Conservation (phyloP, 192 early-diverging fungal genomes). For the Dimargaris cristalligena region DNA sequence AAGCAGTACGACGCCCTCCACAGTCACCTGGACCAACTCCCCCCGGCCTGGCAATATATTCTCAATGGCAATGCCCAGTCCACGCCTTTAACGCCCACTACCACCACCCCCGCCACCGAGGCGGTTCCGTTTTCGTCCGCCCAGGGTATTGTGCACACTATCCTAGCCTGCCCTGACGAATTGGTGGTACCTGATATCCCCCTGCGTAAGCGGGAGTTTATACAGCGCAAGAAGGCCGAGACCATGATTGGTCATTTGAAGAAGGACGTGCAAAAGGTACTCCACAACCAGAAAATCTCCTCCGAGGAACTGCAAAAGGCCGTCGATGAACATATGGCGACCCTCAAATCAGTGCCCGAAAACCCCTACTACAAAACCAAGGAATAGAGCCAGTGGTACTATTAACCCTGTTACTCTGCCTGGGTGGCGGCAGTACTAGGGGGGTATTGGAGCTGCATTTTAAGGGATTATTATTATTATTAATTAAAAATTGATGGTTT, state of each 20-base stretch:
- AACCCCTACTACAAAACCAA: not conserved
- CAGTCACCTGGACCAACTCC: too few species aligned
- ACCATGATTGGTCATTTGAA: not conserved
- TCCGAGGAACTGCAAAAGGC: slow-evolving; percentile 1
- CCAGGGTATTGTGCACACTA: not conserved
- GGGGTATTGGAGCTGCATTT: too few species aligned
- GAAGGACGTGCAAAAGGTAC: not conserved
- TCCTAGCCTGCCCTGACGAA: slow-evolving; percentile 6
- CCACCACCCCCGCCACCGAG: not conserved
- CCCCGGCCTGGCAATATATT: not conserved
- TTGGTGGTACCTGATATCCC: not conserved
- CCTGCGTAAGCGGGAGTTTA: slow-evolving; percentile 5
- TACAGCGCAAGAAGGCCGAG: not conserved
- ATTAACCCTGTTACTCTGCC: too few species aligned
- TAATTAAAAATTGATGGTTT: too few species aligned
- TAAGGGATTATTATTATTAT: too few species aligned
- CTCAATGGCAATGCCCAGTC: not conserved
- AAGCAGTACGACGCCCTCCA: not conserved
- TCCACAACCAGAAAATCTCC: slow-evolving; percentile 7
- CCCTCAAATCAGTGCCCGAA: not conserved
- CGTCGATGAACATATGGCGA: not conserved
- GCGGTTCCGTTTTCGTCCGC: not conserved
- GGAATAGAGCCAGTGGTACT: too few species aligned
- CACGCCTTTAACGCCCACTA: not conserved
- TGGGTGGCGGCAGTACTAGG: too few species aligned